Conservation (phyloP, 768 basidiomycete species). For the Auriscalpium vulgare region DNA sequence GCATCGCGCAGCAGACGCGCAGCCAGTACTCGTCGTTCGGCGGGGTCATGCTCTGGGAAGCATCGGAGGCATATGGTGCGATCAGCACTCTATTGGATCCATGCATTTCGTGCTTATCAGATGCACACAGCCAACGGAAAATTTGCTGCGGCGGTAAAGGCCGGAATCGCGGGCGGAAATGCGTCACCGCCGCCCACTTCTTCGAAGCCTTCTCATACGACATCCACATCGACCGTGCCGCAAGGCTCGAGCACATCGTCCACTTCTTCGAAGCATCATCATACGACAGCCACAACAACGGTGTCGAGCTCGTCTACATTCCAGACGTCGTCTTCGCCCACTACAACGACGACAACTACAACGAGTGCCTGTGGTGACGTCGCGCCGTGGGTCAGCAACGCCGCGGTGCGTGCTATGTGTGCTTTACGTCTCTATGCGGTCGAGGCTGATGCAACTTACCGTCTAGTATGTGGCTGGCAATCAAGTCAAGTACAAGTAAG, state of each 20-base stretch:
- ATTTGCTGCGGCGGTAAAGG: constrained; percentile 35
- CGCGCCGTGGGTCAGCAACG: constrained; percentile 30
- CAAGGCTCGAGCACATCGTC: no score
- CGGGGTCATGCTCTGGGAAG: constrained; percentile 42
- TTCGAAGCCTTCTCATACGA: constrained; percentile 15
- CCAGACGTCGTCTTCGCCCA: constrained; percentile 15
- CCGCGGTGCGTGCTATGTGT: constrained; percentile 27
- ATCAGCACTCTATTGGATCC: neutral
- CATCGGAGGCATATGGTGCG: constrained; percentile 23
- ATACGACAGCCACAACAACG: constrained; percentile 15
- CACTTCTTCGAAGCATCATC: neutral
- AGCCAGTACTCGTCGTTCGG: constrained; percentile 56
- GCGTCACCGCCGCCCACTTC: constrained; percentile 11
- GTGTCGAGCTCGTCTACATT: constrained; percentile 8
- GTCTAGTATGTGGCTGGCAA: constrained; percentile 36
- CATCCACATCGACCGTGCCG: constrained; percentile 7
- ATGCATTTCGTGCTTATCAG: neutral
- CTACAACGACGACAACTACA: constrained; percentile 17
- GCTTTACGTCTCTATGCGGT: neutral
- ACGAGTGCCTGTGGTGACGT: constrained; percentile 33
- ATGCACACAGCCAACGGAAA: constrained; percentile 31
- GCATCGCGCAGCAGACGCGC: constrained; percentile 41
- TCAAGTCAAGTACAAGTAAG: constrained; percentile 35
- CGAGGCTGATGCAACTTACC: neutral
- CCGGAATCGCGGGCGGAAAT: constrained; percentile 25